Conservation (phyloP, 2,329 filamentous ascomycete genomes). For the Ceratocystis colombiana region DNA sequence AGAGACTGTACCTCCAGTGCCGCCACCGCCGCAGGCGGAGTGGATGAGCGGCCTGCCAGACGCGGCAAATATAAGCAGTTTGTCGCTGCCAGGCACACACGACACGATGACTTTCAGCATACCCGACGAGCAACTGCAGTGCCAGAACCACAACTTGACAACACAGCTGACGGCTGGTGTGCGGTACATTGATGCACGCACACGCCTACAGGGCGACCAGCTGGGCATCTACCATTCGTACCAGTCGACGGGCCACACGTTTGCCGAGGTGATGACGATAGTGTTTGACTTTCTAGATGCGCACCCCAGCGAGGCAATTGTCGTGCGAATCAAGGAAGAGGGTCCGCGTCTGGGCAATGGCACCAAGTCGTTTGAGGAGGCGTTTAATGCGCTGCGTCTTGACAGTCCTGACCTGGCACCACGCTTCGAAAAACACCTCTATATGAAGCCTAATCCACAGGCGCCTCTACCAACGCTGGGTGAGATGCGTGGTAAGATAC, state of each 20-base stretch:
- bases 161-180: constrained; percentile 40
- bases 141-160: constrained; percentile 40
- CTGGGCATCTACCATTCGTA: constrained; percentile 42
- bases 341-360: constrained; percentile 31
- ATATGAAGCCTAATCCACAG: constrained; percentile 30
- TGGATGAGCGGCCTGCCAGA: constrained; percentile 41
- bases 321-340: constrained; percentile 45
- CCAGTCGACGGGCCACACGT: constrained; percentile 39
- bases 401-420: constrained; percentile 31
- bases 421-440: constrained; percentile 34
- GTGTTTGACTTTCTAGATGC: constrained; percentile 39
- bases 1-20: constrained; percentile 25
- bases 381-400: constrained; percentile 37
- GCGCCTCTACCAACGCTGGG: constrained; percentile 38
- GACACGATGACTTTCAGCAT: constrained; percentile 44
- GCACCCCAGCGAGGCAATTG: constrained; percentile 39
- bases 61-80: constrained; percentile 34
- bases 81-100: constrained; percentile 45
- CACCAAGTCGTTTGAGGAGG: constrained; percentile 38
- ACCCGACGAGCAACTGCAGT: constrained; percentile 34
- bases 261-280: constrained; percentile 37
- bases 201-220: constrained; percentile 36
- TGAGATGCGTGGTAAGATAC: constrained; percentile 38
- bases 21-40: constrained; percentile 27
- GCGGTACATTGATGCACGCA: constrained; percentile 43